Base-by-base conservation (phyloP, 2,329 filamentous ascomycete species). In the Neonectria punicea region DNA sequence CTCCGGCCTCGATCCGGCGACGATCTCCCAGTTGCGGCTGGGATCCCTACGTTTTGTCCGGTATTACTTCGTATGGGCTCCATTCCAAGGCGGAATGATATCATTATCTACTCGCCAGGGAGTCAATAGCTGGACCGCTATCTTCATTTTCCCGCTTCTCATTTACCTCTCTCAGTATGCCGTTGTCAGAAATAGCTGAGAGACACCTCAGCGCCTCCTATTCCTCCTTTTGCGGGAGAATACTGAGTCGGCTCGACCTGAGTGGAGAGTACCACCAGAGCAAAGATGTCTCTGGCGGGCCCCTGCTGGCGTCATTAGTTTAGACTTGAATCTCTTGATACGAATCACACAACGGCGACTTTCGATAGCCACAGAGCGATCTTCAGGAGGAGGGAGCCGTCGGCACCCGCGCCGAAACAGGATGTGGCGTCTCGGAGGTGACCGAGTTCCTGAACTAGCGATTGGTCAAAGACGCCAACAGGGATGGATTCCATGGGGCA, bases 381-480 rank as follows among this genome's bases (percentile, higher is more conserved):
- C 69, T 61, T 72, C 70, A 73, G 70, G 72, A 70, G 70, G 71
- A 67, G 62, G 68, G 61, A 65, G 61, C 58, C 68, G 65, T 64
- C 69, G 65, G 70, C 70, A 69, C 67, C 61, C 63, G 62, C 39
- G 46, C 36, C 46, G 55, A 67, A 60, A 25, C 64, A 58, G 46
- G 58, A 61, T 61, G 58, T 69, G 61, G 65, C 66, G 50, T 53
- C 53, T 9, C 14, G 22, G 53, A 64, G 58, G 54, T 61, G 68
- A 58, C 56, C 32, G 47, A 43, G 51, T 57, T 50, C 53, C 32
- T 53, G 57, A 30, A 30, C 61, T 55, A 57, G 46, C 50, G 25
- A 53, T 57, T 30, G 46, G 53, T 25, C 44, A 34, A 32, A 32
- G 34, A 51, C 34, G 20, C 18, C n/a, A 39, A 28, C 36, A 53